A percentile compares a stretch with the other conserved stretches of the same genome.
Conservation (phyloP, 2,329 filamentous ascomycete genomes). For the Trichoderma arundinaceum region DNA sequence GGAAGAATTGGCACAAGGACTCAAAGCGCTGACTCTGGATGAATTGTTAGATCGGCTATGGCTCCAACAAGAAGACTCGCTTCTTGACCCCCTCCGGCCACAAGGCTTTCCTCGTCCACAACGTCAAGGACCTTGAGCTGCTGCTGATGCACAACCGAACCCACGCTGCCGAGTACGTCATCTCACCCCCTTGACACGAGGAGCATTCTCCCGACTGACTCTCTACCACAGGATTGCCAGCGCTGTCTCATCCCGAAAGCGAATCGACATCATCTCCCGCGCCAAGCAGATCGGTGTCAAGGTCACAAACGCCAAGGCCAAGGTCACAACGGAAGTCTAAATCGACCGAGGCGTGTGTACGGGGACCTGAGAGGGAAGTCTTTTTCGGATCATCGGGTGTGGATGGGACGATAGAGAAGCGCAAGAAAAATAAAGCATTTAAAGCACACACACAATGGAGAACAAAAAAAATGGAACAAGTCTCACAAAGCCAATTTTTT, state of each 20-base stretch:
- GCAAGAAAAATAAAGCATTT: constrained; percentile 30
- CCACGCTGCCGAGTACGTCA: constrained; percentile 94
- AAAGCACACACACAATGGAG: constrained; percentile 26
- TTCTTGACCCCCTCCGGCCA: constrained; percentile 99
- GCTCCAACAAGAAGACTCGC: constrained; percentile 99
- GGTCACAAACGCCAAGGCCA: constrained; percentile 99
- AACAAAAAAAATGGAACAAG: constrained; percentile 28
- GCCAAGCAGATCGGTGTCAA: constrained; percentile 99
- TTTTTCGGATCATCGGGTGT: constrained; percentile 20
- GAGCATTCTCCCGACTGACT: background rate
- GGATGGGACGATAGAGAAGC: constrained; percentile 27
- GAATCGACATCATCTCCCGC: constrained; percentile 95
- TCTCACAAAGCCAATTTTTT: background rate
- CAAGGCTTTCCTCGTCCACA: constrained; percentile 99
- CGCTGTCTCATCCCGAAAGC: constrained; percentile 97
- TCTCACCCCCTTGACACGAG: background rate
- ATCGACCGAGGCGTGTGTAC: constrained; percentile 31
- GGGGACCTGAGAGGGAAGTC: background rate
- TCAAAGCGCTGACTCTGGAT: constrained; percentile 28
- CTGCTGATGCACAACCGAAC: constrained; percentile 99
- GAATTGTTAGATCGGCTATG: constrained; percentile 82
- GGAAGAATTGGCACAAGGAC: background rate
- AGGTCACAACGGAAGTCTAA: constrained; percentile 94
- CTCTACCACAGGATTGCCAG: constrained; percentile 79
- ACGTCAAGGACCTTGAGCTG: constrained; percentile 92